phyloP scores from a whole-genome alignment of 352 stramenopile species.

The Vaucheria bursata region DNA sequence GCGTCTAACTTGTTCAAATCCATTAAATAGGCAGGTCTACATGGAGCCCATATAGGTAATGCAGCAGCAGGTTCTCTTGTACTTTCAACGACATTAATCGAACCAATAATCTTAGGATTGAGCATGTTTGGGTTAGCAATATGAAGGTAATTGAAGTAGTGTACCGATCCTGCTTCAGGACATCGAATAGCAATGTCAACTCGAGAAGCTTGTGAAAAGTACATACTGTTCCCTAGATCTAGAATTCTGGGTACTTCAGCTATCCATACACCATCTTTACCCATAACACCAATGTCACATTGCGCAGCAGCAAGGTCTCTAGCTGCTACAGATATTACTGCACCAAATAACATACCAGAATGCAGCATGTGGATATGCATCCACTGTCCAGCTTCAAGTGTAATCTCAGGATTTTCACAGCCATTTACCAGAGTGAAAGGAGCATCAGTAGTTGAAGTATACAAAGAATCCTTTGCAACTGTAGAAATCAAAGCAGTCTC shows the following conservation, averaged over 20 bases:
- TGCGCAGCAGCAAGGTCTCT: too few species aligned
- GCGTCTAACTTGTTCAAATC: background rate
- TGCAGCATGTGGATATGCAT: background rate
- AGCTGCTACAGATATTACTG: background rate
- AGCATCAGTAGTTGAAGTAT: too few species aligned
- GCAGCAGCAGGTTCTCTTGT: background rate
- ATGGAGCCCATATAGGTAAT: background rate
- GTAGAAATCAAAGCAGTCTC: too few species aligned
- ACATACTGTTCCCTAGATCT: background rate
- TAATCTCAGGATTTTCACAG: background rate
- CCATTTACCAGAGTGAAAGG: background rate
- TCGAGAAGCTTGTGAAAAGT: background rate
- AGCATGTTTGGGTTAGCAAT: background rate
- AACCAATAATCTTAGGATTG: too few species aligned
- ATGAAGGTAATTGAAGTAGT: background rate
- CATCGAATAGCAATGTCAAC: conserved; percentile 6
- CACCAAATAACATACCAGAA: background rate
- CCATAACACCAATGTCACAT: too few species aligned
- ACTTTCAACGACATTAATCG: too few species aligned
- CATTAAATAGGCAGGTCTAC: background rate
- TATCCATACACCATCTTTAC: background rate
- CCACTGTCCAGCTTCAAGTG: conserved; percentile 1
- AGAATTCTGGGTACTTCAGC: background rate
- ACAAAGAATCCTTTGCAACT: too few species aligned
- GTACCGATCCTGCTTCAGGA: background rate